Conservation (phyloP, 805 yeast species). For the Ogataea populi-albae region DNA sequence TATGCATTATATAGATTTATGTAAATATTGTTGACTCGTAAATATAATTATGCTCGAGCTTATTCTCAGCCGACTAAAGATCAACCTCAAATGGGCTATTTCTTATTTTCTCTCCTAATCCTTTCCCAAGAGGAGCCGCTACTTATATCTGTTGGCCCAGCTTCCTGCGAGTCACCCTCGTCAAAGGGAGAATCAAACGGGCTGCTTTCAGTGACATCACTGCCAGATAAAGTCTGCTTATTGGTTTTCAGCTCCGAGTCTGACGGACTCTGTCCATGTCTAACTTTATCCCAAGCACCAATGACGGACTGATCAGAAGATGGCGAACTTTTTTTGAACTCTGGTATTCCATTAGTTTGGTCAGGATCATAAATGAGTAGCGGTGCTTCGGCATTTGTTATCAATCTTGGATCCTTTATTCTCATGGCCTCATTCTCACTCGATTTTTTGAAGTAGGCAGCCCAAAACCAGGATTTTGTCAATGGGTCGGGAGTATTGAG, state of each 20-base stretch:
- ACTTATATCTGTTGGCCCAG: neutral
- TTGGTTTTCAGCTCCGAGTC: neutral
- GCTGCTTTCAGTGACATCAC: neutral
- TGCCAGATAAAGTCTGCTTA: neutral
- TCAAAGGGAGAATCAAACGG: conserved; percentile 2
- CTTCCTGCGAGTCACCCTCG: neutral
- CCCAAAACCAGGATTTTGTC: conserved; percentile 37
- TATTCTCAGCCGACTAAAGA: too few species aligned
- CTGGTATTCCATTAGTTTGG: conserved; percentile 9
- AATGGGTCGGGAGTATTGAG: conserved; percentile 27
- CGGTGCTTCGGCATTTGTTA: conserved; percentile 3
- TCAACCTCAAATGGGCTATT: too few species aligned
- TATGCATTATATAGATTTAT: too few species aligned
- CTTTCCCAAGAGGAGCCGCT: conserved; percentile 26
- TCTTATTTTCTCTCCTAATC: conserved; percentile 16
- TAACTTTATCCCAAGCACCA: conserved; percentile 23
- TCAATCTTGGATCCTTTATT: conserved; percentile 52
- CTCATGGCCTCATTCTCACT: conserved; percentile 48
- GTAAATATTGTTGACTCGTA: too few species aligned
- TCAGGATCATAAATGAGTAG: conserved; percentile 3
- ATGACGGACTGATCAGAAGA: conserved; percentile 1
- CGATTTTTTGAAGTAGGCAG: conserved; percentile 51
- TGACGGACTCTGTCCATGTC: conserved; percentile 11
- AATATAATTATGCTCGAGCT: too few species aligned
- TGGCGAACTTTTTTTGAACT: conserved; percentile 3